A percentile compares a stretch with the other conserved stretches of the same genome.
phyloP scores from a whole-genome alignment of 202 grass and related monocot species.

The Hordeum pubiflorum region DNA sequence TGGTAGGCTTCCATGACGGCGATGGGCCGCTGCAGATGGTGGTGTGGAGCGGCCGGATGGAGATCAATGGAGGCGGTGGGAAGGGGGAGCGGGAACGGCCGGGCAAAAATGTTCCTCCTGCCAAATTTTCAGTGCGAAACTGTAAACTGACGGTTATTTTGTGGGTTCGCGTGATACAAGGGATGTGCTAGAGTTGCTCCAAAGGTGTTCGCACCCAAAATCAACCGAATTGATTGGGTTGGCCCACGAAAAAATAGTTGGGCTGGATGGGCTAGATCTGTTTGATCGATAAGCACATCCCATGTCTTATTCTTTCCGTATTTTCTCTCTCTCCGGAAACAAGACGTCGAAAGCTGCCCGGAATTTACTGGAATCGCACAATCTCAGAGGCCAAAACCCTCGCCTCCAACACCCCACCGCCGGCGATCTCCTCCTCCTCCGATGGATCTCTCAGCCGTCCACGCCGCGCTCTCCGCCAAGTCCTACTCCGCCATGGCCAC shows the following conservation, averaged over 20 bases:
- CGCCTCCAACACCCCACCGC: background rate
- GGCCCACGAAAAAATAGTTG: background rate
- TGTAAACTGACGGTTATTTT: too few relatives aligned
- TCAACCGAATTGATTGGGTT: background rate
- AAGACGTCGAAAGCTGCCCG: background rate
- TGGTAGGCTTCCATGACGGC: too few relatives aligned
- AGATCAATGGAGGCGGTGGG: too few relatives aligned
- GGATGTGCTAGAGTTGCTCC: too few relatives aligned
- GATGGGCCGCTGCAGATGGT: too few relatives aligned
- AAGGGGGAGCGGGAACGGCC: too few relatives aligned
- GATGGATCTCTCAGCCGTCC: conserved; percentile 68
- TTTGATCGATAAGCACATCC: background rate
- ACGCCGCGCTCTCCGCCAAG: conserved; percentile 44
- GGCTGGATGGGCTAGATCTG: background rate
- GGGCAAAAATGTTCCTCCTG: too few relatives aligned
- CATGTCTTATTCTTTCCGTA: background rate
- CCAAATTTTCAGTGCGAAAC: too few relatives aligned
- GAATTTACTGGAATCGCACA: background rate
- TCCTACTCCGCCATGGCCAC: conserved; percentile 47
- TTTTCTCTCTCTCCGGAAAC: background rate
- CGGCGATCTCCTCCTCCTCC: conserved; percentile 8
- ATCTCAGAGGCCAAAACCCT: conserved; percentile 16
- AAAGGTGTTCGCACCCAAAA: too few relatives aligned
- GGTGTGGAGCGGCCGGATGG: too few relatives aligned
- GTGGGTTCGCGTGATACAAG: too few relatives aligned